Evolutionary conservation across 2,329 filamentous ascomycete genomes (phyloP), one percentile per base, ranked within the genome.

Genomic region (Aspergillus tamarii): DNA sequence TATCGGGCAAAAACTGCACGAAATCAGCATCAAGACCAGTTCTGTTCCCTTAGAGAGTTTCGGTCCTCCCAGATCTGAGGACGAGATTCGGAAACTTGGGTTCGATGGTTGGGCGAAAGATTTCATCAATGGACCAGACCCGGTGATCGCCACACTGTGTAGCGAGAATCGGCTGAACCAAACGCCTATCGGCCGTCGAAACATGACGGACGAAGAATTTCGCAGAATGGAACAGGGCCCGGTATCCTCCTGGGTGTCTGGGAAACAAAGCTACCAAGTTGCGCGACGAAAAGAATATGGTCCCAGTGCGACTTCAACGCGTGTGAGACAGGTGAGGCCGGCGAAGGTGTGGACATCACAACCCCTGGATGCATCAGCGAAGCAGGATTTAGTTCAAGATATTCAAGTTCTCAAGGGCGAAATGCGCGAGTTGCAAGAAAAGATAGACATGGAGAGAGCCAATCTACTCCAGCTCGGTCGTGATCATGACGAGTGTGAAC

Each of bases 81-180:
- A 88, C 10, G 82, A 92, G 59, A 77, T 93, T 61, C 72, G 59
- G 64, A 71, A 46, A 63, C 88, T 77, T 41, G 93, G 93, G 0
- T 86, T 99, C 57, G 90, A 96, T 67, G 89, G 90, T 2, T 97
- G 91, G 80, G 89, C 93, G 0, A 83, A 91, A 30, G 91, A 98
- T 72, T 92, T 86, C 63, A 74, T 99, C 7, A 85, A 89, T 39
- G 95, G 94, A 0, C 96, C 96, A 0, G 88, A 90, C 1, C 86
- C 91, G 1, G 92, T 99, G 1, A 81, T 98, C 39, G 90, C 92
- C 8, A 95, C 96, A 91, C 85, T 99, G 26, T 97, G 93, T 76
- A 85, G 88, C 14, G 89, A 91, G 69, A 87, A 85, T 63, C 85
- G 82, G 59, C 77, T 97, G 8, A 88, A 96, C 70, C 81, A 82